A percentile compares a stretch with the other conserved stretches of the same genome.
These are phyloP conservation scores for Trichoderma asperellum DNA, from an alignment of 2,329 filamentous ascomycete genomes.

Conservation along the genomic window DNA sequence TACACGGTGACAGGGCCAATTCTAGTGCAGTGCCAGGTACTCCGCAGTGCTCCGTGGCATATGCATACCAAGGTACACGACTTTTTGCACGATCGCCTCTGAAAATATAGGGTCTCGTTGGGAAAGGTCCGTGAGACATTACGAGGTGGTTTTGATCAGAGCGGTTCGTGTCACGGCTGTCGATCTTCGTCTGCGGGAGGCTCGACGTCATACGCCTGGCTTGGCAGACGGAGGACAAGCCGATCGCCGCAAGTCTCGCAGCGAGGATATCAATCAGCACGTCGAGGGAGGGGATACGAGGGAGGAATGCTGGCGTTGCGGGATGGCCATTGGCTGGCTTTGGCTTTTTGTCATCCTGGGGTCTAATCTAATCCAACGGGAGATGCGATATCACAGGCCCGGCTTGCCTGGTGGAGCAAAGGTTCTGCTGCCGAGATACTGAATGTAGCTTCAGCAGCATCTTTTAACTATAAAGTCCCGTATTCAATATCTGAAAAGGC, in stretches of 20 bases:
- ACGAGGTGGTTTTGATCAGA: not conserved
- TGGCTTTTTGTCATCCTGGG: not conserved
- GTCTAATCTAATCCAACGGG: not conserved
- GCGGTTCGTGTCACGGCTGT: not conserved
- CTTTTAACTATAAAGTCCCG: not conserved
- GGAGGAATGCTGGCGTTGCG: not conserved
- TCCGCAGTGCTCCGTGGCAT: not conserved
- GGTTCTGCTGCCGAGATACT: not conserved
- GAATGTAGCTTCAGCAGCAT: not conserved
- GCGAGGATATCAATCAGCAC: not conserved
- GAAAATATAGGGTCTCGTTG: not conserved
- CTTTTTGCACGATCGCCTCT: not conserved
- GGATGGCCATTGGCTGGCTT: not conserved
- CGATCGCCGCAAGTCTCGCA: not conserved
- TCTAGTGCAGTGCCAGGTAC: not conserved
- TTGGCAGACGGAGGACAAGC: conserved; percentile 16
- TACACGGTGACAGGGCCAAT: not conserved
- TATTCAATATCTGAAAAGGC: not conserved
- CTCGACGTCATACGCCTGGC: conserved; percentile 14
- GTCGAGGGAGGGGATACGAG: conserved; percentile 6
- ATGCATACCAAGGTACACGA: not conserved
- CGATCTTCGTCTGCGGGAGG: not conserved
- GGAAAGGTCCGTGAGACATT: conserved; percentile 5
- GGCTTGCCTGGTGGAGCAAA: not conserved
- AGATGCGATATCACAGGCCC: not conserved